phyloP scores from a whole-genome alignment of 1,284 basidiomycete species.

The Xerocomus minutiporus region DNA sequence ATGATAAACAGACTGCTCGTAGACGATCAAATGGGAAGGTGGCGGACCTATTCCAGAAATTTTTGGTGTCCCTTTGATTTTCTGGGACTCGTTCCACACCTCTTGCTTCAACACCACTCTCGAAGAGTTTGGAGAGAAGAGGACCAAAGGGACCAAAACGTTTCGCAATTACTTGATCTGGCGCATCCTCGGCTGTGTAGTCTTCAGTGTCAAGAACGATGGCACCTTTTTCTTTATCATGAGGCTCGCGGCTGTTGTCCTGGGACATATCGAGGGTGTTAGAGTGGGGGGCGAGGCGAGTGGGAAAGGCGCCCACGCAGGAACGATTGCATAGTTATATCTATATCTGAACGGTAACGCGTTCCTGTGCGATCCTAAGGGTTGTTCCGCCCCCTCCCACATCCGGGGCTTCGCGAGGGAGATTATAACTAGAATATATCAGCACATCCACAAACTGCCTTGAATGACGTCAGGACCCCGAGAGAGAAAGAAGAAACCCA shows the following conservation, averaged over 20 bases:
- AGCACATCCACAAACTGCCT: background rate
- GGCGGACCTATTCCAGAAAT: conserved; percentile 48
- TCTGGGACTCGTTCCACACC: conserved; percentile 52
- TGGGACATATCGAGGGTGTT: conserved; percentile 10
- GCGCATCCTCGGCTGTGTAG: conserved; percentile 21
- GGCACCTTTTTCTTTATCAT: conserved; percentile 24
- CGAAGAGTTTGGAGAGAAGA: conserved; percentile 38
- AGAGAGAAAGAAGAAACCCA: background rate
- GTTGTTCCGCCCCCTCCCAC: background rate
- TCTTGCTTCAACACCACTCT: conserved; percentile 46
- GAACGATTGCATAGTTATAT: background rate
- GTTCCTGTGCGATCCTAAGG: background rate
- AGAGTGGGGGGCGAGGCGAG: background rate
- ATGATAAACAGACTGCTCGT: background rate
- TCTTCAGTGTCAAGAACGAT: background rate
- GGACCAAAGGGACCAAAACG: conserved; percentile 39
- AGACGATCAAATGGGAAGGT: background rate
- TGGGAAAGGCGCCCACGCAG: background rate
- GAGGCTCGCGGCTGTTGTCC: background rate
- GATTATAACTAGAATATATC: background rate
- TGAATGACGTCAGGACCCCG: no score
- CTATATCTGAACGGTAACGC: background rate
- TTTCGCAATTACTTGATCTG: conserved; percentile 33
- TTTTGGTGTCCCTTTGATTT: conserved; percentile 41
- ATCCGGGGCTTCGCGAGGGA: background rate